Evolutionary conservation across 352 stramenopile species (phyloP), one percentile per base, ranked within the genome.

Genomic region (Phytopythium boreale): DNA sequence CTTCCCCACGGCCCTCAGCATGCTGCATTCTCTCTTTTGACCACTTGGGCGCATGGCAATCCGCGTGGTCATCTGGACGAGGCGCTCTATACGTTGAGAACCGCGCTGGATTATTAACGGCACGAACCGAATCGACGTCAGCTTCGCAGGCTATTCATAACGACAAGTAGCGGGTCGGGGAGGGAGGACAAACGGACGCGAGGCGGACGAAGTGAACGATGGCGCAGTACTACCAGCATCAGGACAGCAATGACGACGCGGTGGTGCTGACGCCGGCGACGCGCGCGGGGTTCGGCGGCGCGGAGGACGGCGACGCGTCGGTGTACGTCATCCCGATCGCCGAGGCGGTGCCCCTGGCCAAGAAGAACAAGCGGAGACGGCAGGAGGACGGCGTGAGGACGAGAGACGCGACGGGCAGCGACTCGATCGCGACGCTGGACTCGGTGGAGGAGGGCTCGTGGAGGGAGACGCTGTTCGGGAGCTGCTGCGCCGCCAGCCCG

Each of bases 401-500:
- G 29, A 34, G 29, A 7, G 29, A 7, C 4, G 2, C 19, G 19
- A 61, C 31, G 17, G n/a, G 17, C 43, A 22, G 2, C 29, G 24
- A n/a, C 31, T 62, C 56, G 17, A 20, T 58, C 67, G 65, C 61
- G 46, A 46, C 39, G 14, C 19, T 27, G 39, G 36, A 69, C 62
- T 10, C 31, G 29, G 4, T 2, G n/a, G 36, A 63, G 56, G 14
- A 59, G 41, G 6, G 29, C 20, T 24, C 61, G 7, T 80, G 76
- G 74, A 68, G 62, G 14, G 22, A 67, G 0, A 56, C 50, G 24
- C 70, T 84, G 10, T 76, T 56, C 39, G 69, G 68, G 26, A 74
- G 69, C 55, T 76, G 73, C 56, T 69, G 61, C 41, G 68, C 70
- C 14, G 62, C 69, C 19, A 66, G 67, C 6, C 69, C 74, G 15